These are phyloP conservation scores for Allantophomopsis lycopodina DNA, from an alignment of 2,329 filamentous ascomycete species.

Conservation along the genomic window DNA sequence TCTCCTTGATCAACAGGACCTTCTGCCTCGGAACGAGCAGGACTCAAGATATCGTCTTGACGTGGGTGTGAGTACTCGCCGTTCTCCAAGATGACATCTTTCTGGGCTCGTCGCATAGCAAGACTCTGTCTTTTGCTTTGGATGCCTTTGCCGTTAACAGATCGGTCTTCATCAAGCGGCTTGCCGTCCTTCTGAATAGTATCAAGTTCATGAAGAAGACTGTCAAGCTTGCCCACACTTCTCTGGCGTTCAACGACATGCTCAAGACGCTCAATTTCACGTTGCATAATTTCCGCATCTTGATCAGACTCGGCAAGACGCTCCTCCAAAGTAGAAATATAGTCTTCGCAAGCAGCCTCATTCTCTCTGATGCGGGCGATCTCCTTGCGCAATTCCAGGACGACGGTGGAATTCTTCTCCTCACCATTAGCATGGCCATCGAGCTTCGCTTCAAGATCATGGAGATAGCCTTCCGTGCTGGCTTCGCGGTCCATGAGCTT, in stretches of 20 bases:
- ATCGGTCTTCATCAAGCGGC: slow-evolving; percentile 20
- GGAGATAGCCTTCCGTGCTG: slow-evolving; percentile 84
- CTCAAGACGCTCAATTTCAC: slow-evolving; percentile 86
- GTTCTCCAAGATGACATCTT: slow-evolving; percentile 32
- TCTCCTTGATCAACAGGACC: slow-evolving; percentile 19
- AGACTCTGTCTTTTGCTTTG: slow-evolving; percentile 40
- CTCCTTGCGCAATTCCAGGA: slow-evolving; percentile 82
- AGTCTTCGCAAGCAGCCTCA: slow-evolving; percentile 83
- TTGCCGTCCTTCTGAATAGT: slow-evolving; percentile 50
- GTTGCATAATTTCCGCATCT: slow-evolving; percentile 91
- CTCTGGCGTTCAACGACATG: slow-evolving; percentile 91
- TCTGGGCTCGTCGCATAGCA: slow-evolving; percentile 37
- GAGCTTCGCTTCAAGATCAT: slow-evolving; percentile 80
- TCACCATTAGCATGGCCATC: slow-evolving; percentile 85
- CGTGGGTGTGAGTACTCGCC: slow-evolving; percentile 7
- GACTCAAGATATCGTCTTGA: slow-evolving; percentile 5
- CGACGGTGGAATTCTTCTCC: slow-evolving; percentile 78
- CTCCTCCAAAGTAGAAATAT: slow-evolving; percentile 93
- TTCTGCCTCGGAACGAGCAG: slow-evolving; percentile 13
- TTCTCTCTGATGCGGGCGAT: slow-evolving; percentile 79
- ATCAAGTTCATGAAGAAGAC: slow-evolving; percentile 81
- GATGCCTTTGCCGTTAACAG: slow-evolving; percentile 29
- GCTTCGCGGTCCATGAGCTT: slow-evolving; percentile 86
- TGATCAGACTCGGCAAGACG: slow-evolving; percentile 91
- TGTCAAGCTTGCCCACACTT: slow-evolving; percentile 89